Evolutionary conservation across 2,329 filamentous ascomycete species (phyloP), one percentile per base, ranked within the genome.

Genomic region (Pezicula neosporulosa): DNA sequence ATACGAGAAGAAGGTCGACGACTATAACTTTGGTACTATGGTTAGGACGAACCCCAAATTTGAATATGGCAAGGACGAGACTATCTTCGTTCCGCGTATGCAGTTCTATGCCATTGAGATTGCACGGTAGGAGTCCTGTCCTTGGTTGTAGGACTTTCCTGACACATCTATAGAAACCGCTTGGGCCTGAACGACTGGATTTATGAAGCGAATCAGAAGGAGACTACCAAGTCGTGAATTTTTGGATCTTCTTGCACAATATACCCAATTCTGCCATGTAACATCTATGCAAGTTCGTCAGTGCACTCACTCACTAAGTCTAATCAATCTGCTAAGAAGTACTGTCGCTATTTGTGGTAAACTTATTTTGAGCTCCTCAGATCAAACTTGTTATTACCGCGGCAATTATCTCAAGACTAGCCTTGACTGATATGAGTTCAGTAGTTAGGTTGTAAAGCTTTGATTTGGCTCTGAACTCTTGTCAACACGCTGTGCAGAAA

Each of bases 1-100:
- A 56, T 99, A 97, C 70, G 91, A 97, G 75, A 92, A 96, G 72
- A 93, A 82, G 72, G 77, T 99, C n/a, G 87, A 94, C 57, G 95
- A 99, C 72, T 99, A 86, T 78, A 99, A 97, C 77, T 99, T 97
- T 71, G 94, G 94, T 50, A 97, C 94, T 33, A 92, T 99, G 81
- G 70, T 99, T 63, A 84, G 94, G 52, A 80, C 82, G 51, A 89
- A 81, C 65, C 80, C 90, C 36, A 89, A 88, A 63, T 83, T 72
- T 48, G 93, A 97, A 71, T 97, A 99, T 68, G 89, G 86, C 48
- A 78, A 95, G 73, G 78, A 96, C 51, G 90, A 87, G 49, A 96
- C 91, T 3, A 96, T 99, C 48, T 97, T 99, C 63, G 78, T 81
- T 6, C 79, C 79, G 33, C 72, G 79, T 27, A 92, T 92, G 87